phyloP scores from a whole-genome alignment of 805 yeast genomes.

The Ogataea pini region DNA sequence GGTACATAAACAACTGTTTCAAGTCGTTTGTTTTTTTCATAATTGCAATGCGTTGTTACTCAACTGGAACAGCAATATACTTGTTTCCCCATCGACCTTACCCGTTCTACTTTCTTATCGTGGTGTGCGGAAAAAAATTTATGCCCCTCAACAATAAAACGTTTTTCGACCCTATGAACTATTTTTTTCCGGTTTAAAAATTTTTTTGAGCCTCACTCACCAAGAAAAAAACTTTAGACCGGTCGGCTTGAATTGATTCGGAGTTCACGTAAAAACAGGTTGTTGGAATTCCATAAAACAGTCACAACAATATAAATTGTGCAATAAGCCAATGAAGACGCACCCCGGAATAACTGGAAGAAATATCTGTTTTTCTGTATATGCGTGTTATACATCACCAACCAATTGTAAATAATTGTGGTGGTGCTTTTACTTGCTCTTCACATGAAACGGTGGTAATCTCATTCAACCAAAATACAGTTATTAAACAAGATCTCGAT shows the following conservation, averaged over 20 bases:
- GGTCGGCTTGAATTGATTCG: neutral
- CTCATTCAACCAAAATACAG: neutral
- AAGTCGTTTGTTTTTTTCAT: too few relatives aligned
- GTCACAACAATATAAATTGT: neutral
- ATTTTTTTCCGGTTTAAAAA: conserved; percentile 10
- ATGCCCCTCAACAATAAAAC: conserved; percentile 17
- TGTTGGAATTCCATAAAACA: neutral
- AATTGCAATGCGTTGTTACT: neutral
- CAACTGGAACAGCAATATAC: neutral
- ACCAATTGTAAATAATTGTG: too few relatives aligned
- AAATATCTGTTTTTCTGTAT: neutral
- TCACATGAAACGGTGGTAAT: neutral
- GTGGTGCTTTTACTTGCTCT: too few relatives aligned
- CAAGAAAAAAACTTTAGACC: conserved; percentile 8
- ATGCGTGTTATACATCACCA: too few relatives aligned
- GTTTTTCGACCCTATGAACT: conserved; percentile 11
- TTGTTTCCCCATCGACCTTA: neutral
- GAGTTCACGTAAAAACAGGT: neutral
- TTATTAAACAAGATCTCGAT: neutral
- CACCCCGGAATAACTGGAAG: neutral
- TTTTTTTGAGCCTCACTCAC: conserved; percentile 17
- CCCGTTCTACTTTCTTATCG: conserved; percentile 2
- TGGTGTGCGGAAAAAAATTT: neutral
- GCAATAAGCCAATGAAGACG: neutral
- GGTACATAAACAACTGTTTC: too few relatives aligned